Conservation (phyloP, 306 rosid genomes). For the Cucumis melo region DNA sequence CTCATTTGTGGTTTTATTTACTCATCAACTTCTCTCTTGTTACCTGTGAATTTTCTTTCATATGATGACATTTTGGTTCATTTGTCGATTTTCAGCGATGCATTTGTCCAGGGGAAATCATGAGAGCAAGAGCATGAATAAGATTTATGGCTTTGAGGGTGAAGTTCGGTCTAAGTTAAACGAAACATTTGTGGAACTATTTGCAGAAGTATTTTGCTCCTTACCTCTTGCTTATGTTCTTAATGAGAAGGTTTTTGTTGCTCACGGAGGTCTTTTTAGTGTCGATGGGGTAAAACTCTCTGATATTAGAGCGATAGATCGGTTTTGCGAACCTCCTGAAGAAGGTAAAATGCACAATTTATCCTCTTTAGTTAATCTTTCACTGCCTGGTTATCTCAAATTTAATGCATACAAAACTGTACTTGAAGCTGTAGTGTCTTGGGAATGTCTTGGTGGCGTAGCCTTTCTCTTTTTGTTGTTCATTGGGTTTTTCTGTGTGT, state of each 20-base stretch:
- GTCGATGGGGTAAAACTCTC: constrained; percentile 92
- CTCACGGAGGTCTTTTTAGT: constrained; percentile 98
- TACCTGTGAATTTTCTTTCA: not conserved
- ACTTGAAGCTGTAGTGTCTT: not conserved
- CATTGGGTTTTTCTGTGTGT: not conserved
- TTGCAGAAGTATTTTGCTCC: constrained; percentile 92
- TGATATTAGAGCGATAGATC: constrained; percentile 68
- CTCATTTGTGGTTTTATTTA: not conserved
- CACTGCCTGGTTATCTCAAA: not conserved
- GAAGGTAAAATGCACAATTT: constrained; percentile 44
- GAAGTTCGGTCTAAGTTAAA: constrained; percentile 86
- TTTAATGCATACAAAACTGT: not conserved
- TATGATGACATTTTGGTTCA: not conserved
- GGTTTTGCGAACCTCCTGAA: constrained; percentile 99
- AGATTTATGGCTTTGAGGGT: constrained; percentile 98
- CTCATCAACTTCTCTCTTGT: not conserved
- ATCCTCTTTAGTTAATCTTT: not conserved
- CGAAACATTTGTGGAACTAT: constrained; percentile 83
- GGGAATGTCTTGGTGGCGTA: not conserved
- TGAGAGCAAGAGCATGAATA: constrained; percentile 99
- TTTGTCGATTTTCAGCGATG: constrained; percentile 50
- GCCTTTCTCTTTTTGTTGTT: not conserved
- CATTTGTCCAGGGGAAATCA: constrained; percentile 94
- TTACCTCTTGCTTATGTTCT: constrained; percentile 89
- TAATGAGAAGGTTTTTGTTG: constrained; percentile 73